Conservation (phyloP, 768 basidiomycete species). For the Lentinula aciculospora region DNA sequence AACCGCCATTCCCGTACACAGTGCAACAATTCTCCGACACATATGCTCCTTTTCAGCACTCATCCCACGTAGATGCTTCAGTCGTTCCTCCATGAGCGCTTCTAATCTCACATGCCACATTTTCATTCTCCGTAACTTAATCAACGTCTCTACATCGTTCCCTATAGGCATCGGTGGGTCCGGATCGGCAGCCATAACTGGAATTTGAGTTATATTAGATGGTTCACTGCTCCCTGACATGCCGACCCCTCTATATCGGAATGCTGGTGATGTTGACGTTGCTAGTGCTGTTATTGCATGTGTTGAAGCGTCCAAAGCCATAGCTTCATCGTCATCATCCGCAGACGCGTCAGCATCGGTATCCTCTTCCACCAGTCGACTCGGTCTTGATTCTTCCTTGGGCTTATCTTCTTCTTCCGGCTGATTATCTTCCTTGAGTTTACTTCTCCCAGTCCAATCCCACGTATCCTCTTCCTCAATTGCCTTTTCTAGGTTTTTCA, state of each 20-base stretch:
- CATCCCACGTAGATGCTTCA: slow-evolving; percentile 68
- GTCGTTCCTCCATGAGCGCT: slow-evolving; percentile 61
- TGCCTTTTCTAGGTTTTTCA: slow-evolving; percentile 80
- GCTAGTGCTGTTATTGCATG: not conserved
- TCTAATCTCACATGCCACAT: slow-evolving; percentile 83
- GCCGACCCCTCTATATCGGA: slow-evolving; percentile 64
- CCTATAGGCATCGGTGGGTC: slow-evolving; percentile 66
- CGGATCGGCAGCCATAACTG: slow-evolving; percentile 55
- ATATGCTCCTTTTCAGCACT: slow-evolving; percentile 88
- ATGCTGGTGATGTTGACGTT: slow-evolving; percentile 37
- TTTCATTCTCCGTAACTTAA: slow-evolving; percentile 70
- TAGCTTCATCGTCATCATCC: slow-evolving; percentile 10
- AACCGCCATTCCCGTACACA: slow-evolving; percentile 81
- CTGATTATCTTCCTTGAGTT: not conserved
- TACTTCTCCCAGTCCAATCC: slow-evolving; percentile 79
- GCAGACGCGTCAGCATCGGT: slow-evolving; percentile 10
- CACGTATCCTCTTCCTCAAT: slow-evolving; percentile 73
- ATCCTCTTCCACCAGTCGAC: slow-evolving; percentile 25
- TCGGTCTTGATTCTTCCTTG: slow-evolving; percentile 37
- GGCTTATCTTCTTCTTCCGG: not conserved
- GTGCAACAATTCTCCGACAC: slow-evolving; percentile 85
- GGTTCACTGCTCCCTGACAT: slow-evolving; percentile 62
- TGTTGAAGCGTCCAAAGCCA: not conserved
- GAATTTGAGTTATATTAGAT: slow-evolving; percentile 19
- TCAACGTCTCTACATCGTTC: slow-evolving; percentile 55